Percentiles rank a stretch among this genome's conserved stretches.
These are phyloP conservation scores for Silene uniflora DNA, from an alignment of 148 eudicot species.

Conservation along the genomic window DNA sequence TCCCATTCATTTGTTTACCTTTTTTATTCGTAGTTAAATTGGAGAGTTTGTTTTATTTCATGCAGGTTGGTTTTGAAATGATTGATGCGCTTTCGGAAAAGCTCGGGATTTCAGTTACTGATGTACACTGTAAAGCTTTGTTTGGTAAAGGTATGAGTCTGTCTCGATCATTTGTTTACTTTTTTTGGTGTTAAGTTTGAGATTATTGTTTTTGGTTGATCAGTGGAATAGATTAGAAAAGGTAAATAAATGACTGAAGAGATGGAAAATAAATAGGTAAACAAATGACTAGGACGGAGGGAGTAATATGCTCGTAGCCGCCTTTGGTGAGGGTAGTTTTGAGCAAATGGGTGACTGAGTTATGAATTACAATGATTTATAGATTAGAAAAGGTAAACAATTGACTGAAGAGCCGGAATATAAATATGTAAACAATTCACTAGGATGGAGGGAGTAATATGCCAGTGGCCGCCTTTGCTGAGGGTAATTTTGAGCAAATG, in stretches of 20 bases:
- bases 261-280: background rate
- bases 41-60: background rate
- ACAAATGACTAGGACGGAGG: background rate
- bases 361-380: no score
- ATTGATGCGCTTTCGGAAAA: slow-evolving; percentile 69
- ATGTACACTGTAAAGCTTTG: slow-evolving; percentile 74
- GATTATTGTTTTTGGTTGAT: background rate
- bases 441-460: no score
- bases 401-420: no score
- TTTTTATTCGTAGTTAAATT: no score
- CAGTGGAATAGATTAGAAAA: background rate
- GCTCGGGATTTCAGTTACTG: slow-evolving; percentile 53
- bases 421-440: no score
- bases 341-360: background rate
- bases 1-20: no score
- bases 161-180: background rate
- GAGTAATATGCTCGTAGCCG: background rate
- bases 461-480: background rate
- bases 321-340: background rate
- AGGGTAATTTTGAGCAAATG: background rate
- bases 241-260: background rate
- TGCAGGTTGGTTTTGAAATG: slow-evolving; percentile 29
- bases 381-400: no score
- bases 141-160: slow-evolving; percentile 67
- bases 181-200: background rate